Conservation (phyloP, 306 rosid genomes). For the Trichosanthes truncata region DNA sequence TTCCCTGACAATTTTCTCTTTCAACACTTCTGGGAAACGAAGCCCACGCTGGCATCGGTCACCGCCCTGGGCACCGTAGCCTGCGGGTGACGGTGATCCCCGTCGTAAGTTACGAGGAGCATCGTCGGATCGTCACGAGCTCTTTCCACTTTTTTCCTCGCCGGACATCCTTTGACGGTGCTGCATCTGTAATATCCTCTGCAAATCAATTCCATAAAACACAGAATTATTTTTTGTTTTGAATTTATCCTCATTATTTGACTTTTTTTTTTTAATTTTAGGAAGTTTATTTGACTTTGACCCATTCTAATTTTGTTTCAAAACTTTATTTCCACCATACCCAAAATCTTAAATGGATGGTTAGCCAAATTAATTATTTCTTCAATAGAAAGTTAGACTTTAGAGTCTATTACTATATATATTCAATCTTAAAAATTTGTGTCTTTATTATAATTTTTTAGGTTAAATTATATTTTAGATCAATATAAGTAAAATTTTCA, state of each 20-base stretch:
- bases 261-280: not conserved
- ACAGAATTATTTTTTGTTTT: not conserved
- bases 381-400: too few relatives aligned
- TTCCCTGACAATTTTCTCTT: not conserved
- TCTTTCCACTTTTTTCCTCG: slow-evolving; percentile 78
- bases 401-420: too few relatives aligned
- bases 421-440: too few relatives aligned
- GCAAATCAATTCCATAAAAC: not conserved
- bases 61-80: not conserved
- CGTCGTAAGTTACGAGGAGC: slow-evolving; percentile 41
- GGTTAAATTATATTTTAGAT: too few relatives aligned
- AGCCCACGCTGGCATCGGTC: not conserved
- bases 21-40: not conserved
- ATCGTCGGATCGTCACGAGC: slow-evolving; percentile 34
- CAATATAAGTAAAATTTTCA: too few relatives aligned
- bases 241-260: not conserved
- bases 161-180: slow-evolving; percentile 67
- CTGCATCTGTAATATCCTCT: slow-evolving; percentile 82
- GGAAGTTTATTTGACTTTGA: slow-evolving; percentile 14
- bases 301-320: not conserved
- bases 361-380: too few relatives aligned
- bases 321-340: too few relatives aligned
- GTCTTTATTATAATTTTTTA: too few relatives aligned
- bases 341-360: too few relatives aligned
- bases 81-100: slow-evolving; percentile 32